Evolutionary conservation across 768 basidiomycete species (phyloP).

Genomic region (Strobilomyces dryophilus): DNA sequence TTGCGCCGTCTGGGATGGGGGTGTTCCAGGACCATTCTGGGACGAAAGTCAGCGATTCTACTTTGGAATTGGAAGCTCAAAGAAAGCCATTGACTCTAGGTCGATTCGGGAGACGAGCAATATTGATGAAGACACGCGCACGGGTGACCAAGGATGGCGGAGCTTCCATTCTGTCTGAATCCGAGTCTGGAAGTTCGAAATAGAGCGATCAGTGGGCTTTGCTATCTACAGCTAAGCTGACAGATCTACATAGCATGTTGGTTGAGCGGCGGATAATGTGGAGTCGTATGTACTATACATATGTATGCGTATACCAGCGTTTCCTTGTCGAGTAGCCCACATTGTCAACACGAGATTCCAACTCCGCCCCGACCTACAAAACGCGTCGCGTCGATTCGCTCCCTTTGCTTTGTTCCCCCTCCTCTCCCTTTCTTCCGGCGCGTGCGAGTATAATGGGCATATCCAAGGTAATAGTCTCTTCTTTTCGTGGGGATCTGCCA

Average conservation of each 20-base stretch:
- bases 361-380: slow-evolving; percentile 18
- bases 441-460: neutral
- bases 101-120: slow-evolving; percentile 51
- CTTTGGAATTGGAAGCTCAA: neutral
- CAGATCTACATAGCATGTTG: neutral
- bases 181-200: neutral
- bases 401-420: neutral
- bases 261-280: neutral
- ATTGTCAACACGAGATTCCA: neutral
- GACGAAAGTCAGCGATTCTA: neutral
- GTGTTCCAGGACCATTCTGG: slow-evolving; percentile 26
- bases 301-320: too few relatives aligned
- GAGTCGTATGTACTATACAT: neutral
- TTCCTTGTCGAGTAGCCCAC: too few relatives aligned
- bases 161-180: slow-evolving; percentile 41
- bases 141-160: slow-evolving; percentile 60
- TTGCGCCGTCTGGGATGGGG: slow-evolving; percentile 56
- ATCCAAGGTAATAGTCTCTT: neutral
- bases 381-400: slow-evolving; percentile 7
- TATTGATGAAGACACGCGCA: slow-evolving; percentile 53
- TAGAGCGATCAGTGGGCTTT: neutral
- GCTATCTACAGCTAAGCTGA: neutral
- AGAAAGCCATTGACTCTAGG: slow-evolving; percentile 23
- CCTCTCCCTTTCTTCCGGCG: too few relatives aligned
- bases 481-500: neutral